phyloP scores from a whole-genome alignment of 495 filamentous ascomycete genomes.

The Parmelia sp. region DNA sequence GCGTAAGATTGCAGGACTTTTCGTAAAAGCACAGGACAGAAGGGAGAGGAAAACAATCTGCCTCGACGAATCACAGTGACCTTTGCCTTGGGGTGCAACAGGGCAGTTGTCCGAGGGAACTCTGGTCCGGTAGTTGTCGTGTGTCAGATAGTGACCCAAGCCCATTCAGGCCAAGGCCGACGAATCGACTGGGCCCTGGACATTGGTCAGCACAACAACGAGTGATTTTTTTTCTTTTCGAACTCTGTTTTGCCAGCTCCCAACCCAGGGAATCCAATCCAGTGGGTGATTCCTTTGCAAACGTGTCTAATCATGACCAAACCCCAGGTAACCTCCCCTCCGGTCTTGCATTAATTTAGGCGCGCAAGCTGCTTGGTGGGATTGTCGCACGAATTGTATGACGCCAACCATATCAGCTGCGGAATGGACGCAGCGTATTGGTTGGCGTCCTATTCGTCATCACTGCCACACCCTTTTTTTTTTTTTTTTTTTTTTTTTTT shows the following conservation, averaged over 20 bases:
- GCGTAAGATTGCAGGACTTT: conserved; percentile 1
- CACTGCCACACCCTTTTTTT: neutral
- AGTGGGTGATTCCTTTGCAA: neutral
- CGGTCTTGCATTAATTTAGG: conserved; percentile 7
- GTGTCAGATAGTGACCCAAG: conserved; percentile 7
- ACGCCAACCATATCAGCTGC: neutral
- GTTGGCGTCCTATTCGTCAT: conserved; percentile 1
- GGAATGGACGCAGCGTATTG: neutral
- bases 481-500: too few species aligned
- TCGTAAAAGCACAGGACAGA: neutral
- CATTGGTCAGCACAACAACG: neutral
- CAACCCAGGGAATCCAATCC: neutral
- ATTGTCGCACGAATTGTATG: neutral
- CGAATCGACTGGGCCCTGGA: neutral
- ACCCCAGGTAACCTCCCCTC: conserved; percentile 3
- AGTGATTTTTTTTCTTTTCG: neutral
- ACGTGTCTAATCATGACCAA: neutral
- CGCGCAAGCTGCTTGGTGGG: neutral
- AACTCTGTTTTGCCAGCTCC: neutral
- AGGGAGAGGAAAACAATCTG: neutral
- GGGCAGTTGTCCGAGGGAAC: neutral
- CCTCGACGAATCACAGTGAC: neutral
- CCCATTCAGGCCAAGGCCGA: neutral
- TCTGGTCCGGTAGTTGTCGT: neutral
- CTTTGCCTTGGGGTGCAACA: neutral